Evolutionary conservation across 2,329 filamentous ascomycete species (phyloP).

Genomic region (Rhynchosporium agropyri): DNA sequence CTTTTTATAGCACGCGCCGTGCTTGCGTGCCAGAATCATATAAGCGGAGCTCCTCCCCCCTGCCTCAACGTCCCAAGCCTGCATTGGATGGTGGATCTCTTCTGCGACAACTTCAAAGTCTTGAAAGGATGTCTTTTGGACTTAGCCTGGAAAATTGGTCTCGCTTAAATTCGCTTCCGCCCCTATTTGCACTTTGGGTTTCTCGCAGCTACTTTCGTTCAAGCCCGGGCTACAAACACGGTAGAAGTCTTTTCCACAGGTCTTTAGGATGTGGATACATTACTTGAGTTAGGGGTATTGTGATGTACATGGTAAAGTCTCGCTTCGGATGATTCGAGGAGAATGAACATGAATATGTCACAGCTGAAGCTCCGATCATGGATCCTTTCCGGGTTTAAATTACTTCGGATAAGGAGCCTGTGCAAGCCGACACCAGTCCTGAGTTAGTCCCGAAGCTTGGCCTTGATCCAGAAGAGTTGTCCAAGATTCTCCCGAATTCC

Average conservation of each 20-base stretch:
- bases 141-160: neutral
- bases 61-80: neutral
- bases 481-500: conserved; percentile 46
- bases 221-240: conserved; percentile 46
- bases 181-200: neutral
- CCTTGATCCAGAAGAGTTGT: conserved; percentile 43
- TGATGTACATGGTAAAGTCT: too few relatives aligned
- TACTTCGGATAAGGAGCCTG: conserved; percentile 47
- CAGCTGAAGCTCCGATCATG: conserved; percentile 48
- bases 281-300: too few relatives aligned
- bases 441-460: conserved; percentile 46
- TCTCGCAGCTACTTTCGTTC: neutral
- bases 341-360: conserved; percentile 47
- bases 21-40: conserved; percentile 44
- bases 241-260: too few relatives aligned
- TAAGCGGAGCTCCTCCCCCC: conserved; percentile 21
- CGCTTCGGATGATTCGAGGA: conserved; percentile 37
- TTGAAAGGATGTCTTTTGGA: too few relatives aligned
- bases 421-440: conserved; percentile 46
- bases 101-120: neutral
- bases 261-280: too few relatives aligned
- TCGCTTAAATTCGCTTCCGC: neutral
- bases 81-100: neutral
- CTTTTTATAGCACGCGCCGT: conserved; percentile 48
- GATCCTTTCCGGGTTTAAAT: conserved; percentile 48